Percentiles rank a stretch among this genome's conserved stretches.
Evolutionary conservation across 108 stramenopile genomes (phyloP).

Genomic region (Stephanodiscus minutulus): DNA sequence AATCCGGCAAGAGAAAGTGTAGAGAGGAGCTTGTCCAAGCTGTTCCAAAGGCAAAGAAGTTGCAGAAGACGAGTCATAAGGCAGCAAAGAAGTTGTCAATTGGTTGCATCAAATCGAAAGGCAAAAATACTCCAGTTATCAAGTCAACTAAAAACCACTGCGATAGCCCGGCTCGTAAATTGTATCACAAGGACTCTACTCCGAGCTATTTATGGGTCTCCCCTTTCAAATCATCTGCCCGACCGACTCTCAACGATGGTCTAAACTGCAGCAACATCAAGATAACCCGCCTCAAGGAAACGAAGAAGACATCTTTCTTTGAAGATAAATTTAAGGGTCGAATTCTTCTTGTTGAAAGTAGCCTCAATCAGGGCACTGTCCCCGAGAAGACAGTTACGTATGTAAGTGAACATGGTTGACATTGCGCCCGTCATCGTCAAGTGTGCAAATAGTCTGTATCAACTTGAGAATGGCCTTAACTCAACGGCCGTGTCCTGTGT

Average conservation of each 20-base stretch:
- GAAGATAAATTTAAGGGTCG: neutral
- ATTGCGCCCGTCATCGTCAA: too few species aligned
- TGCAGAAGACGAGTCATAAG: neutral
- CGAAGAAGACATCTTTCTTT: neutral
- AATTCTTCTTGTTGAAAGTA: neutral
- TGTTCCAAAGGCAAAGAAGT: neutral
- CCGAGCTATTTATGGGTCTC: neutral
- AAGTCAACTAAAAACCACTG: neutral
- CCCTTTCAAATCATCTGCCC: neutral
- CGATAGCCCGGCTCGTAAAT: neutral
- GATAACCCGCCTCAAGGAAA: neutral
- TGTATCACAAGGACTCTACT: neutral
- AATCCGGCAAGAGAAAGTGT: neutral
- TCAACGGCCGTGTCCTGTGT: neutral
- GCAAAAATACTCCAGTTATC: neutral
- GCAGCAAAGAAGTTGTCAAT: neutral
- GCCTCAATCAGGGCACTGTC: neutral
- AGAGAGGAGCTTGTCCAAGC: neutral
- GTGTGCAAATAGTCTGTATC: too few species aligned
- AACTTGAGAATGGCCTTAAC: neutral
- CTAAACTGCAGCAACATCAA: conserved; percentile 9
- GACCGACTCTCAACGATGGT: neutral
- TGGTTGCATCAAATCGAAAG: neutral
- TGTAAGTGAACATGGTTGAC: neutral
- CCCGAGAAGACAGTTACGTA: neutral